Evolutionary conservation across 2,329 filamentous ascomycete genomes (phyloP).

Genomic region (Fusarium odoratissimum): DNA sequence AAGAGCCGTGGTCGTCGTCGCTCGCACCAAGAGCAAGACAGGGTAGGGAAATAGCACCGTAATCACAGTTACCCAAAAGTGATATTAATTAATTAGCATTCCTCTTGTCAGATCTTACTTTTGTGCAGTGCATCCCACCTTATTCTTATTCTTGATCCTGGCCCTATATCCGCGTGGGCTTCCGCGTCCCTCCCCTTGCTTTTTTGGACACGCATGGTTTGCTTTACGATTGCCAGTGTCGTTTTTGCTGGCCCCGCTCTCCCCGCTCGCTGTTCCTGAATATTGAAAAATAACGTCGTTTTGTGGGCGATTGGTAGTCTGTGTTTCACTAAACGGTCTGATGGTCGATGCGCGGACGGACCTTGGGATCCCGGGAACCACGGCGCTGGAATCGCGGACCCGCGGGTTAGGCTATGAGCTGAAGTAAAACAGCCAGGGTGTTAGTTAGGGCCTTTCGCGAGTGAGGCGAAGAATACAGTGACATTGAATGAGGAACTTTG

Average conservation of each 20-base stretch:
- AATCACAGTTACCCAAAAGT: background rate
- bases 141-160: constrained; percentile 2
- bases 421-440: background rate
- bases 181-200: background rate
- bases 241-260: background rate
- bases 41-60: constrained; percentile 1
- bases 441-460: background rate
- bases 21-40: constrained; percentile 38
- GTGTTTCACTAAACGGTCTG: constrained; percentile 6
- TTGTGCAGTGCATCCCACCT: background rate
- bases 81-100: background rate
- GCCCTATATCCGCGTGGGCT: constrained; percentile 22
- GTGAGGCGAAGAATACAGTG: constrained; percentile 2
- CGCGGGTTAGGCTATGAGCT: constrained; percentile 4
- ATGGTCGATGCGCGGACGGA: constrained; percentile 1
- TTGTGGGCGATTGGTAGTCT: background rate
- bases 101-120: background rate
- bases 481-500: background rate
- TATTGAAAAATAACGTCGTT: background rate
- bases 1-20: constrained; percentile 52
- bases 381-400: background rate
- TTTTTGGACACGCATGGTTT: background rate
- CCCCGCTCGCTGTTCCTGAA: constrained; percentile 2
- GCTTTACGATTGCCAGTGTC: background rate
- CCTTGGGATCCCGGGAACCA: constrained; percentile 17